These are phyloP conservation scores for Laburnicola sp. DNA, from an alignment of 2,329 filamentous ascomycete genomes.

Conservation along the genomic window DNA sequence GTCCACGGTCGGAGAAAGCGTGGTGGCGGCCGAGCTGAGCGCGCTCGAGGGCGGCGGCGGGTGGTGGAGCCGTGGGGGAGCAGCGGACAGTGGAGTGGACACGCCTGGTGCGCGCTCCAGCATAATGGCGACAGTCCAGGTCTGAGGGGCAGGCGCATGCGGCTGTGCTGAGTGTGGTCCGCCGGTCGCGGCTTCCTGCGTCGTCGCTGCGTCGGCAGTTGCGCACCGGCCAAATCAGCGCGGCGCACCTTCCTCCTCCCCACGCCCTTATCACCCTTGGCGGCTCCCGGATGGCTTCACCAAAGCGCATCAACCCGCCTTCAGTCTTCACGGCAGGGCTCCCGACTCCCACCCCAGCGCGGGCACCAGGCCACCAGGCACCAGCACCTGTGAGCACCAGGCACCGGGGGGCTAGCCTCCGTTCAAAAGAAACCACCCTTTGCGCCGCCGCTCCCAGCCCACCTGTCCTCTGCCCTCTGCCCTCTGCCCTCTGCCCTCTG, in stretches of 20 bases:
- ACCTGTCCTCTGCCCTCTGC: slow-evolving; percentile 3
- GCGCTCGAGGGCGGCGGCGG: no score
- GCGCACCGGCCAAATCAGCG: slow-evolving; percentile 6
- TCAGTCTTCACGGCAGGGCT: slow-evolving; percentile 6
- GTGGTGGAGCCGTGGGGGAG: no score
- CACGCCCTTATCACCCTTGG: slow-evolving; percentile 5
- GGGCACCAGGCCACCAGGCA: slow-evolving; percentile 15
- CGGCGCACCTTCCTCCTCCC: background rate
- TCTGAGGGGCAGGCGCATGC: no score
- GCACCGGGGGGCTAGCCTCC: slow-evolving; percentile 26
- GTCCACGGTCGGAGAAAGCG: no score
- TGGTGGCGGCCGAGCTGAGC: no score
- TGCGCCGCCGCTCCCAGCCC: background rate
- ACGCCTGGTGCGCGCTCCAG: no score
- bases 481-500: slow-evolving; percentile 4
- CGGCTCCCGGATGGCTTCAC: background rate
- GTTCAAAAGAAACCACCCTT: slow-evolving; percentile 33
- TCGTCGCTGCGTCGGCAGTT: slow-evolving; percentile 2
- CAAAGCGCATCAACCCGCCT: slow-evolving; percentile 4
- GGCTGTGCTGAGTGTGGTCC: no score
- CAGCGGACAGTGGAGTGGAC: no score
- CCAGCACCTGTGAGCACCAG: no score
- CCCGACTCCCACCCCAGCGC: slow-evolving; percentile 33
- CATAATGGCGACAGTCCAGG: no score
- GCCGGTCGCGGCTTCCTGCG: slow-evolving; percentile 3